Evolutionary conservation across 1,284 basidiomycete species (phyloP).

Genomic region (Cystobasidium slooffiae): DNA sequence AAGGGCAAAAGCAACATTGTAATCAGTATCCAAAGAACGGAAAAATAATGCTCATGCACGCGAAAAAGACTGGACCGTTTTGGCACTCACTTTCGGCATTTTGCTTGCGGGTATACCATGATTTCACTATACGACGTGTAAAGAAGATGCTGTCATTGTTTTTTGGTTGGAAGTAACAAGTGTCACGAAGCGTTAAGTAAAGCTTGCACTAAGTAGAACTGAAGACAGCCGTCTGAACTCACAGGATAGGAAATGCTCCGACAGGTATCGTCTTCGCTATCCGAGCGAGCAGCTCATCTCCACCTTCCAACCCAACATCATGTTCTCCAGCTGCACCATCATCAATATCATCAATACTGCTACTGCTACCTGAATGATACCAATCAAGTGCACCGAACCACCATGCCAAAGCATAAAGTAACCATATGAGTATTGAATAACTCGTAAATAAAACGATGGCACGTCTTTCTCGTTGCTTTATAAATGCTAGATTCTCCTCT

Average conservation of each 20-base stretch:
- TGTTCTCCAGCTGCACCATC: neutral
- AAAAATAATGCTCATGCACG: no score
- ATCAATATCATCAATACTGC: no score
- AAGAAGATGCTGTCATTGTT: conserved; percentile 71
- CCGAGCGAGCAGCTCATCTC: conserved; percentile 56
- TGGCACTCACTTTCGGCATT: conserved; percentile 74
- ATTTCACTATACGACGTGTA: conserved; percentile 77
- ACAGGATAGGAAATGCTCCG: conserved; percentile 78
- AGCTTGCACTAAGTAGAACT: neutral
- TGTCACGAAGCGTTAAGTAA: neutral
- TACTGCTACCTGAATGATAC: conserved; percentile 23
- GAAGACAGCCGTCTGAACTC: conserved; percentile 53
- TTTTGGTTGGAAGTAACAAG: neutral
- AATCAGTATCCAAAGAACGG: neutral
- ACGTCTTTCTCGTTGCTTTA: conserved; percentile 81
- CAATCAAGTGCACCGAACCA: conserved; percentile 62
- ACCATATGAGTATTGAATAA: conserved; percentile 80
- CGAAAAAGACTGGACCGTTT: neutral
- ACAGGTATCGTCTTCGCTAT: conserved; percentile 63
- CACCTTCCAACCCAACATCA: conserved; percentile 1
- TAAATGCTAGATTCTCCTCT: conserved; percentile 81
- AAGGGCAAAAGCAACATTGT: neutral
- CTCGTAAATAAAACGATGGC: conserved; percentile 78
- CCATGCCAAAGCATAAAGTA: conserved; percentile 78
- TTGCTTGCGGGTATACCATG: conserved; percentile 84